A percentile compares a stretch with the other conserved stretches of the same genome.
phyloP scores from a whole-genome alignment of 2,329 filamentous ascomycete species.

The Pleurostoma richardsiae region DNA sequence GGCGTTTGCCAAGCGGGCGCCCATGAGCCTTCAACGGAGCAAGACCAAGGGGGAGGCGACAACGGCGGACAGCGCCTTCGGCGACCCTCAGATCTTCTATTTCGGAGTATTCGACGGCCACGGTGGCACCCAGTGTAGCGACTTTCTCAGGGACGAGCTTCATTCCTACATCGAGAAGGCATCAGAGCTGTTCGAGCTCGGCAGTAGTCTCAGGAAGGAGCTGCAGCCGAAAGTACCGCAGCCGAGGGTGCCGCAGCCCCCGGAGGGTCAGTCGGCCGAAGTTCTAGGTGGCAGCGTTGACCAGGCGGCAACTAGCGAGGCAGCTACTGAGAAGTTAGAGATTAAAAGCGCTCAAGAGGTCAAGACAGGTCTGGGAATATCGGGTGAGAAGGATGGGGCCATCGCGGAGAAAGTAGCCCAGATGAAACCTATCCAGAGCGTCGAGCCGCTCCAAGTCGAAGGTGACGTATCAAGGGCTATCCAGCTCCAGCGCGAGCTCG shows the following conservation, averaged over 20 bases:
- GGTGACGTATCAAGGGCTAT: constrained; percentile 55
- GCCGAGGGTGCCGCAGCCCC: constrained; percentile 2
- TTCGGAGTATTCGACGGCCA: constrained; percentile 97
- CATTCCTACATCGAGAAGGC: constrained; percentile 87
- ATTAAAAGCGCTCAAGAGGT: constrained; percentile 46
- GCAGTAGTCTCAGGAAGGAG: constrained; percentile 63
- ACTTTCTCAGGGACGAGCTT: constrained; percentile 77
- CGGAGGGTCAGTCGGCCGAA: constrained; percentile 5
- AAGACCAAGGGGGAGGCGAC: constrained; percentile 53
- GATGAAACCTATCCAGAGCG: constrained; percentile 28
- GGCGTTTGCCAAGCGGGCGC: constrained; percentile 81
- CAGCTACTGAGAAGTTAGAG: constrained; percentile 24
- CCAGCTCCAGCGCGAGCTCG: constrained; percentile 64
- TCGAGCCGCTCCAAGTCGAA: constrained; percentile 40
- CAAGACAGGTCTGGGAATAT: constrained; percentile 28
- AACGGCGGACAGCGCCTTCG: constrained; percentile 69
- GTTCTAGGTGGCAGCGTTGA: not conserved
- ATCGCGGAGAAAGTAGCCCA: constrained; percentile 29
- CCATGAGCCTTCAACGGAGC: constrained; percentile 51
- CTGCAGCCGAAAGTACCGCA: constrained; percentile 12
- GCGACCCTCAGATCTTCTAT: constrained; percentile 95
- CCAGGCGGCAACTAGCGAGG: not conserved
- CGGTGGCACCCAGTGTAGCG: constrained; percentile 82
- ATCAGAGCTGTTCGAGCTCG: constrained; percentile 68
- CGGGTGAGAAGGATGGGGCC: constrained; percentile 22